These are phyloP conservation scores for Arthrobotrys conoides DNA, from an alignment of 2,329 filamentous ascomycete genomes.

Conservation along the genomic window DNA sequence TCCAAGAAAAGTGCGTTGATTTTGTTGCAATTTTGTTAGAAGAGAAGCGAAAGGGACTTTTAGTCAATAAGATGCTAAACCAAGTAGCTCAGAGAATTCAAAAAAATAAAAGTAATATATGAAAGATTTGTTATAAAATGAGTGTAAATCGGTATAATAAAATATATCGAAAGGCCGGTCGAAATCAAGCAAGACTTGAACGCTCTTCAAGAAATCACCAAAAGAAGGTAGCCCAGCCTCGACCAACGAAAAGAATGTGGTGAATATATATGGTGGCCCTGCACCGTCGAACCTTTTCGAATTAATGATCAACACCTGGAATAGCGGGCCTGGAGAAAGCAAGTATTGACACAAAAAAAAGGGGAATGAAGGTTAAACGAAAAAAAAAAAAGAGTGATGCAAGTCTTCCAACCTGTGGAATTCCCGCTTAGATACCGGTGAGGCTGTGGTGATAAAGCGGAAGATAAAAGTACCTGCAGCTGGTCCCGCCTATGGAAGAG, in stretches of 20 bases:
- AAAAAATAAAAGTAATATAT: slow-evolving; percentile 11
- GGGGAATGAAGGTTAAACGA: slow-evolving; percentile 5
- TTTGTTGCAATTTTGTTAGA: slow-evolving; percentile 52
- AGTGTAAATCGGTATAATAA: slow-evolving; percentile 27
- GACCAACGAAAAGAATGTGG: slow-evolving; percentile 19
- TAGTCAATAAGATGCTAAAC: slow-evolving; percentile 6
- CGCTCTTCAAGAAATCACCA: slow-evolving; percentile 23
- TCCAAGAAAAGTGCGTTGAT: slow-evolving; percentile 37
- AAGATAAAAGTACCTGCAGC: slow-evolving; percentile 28
- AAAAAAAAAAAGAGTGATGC: slow-evolving; percentile 15
- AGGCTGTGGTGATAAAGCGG: slow-evolving; percentile 33
- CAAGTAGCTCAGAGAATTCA: slow-evolving; percentile 13
- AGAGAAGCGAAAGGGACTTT: neutral
- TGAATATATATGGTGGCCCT: slow-evolving; percentile 24
- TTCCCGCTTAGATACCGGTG: slow-evolving; percentile 34
- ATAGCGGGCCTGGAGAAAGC: neutral
- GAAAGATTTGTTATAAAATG: neutral
- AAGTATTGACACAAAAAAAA: slow-evolving; percentile 27
- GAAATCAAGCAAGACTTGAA: slow-evolving; percentile 18
- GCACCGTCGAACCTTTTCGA: slow-evolving; percentile 14
- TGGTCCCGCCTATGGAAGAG: slow-evolving; percentile 3
- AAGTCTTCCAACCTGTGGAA: slow-evolving; percentile 22
- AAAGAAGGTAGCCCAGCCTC: slow-evolving; percentile 13
- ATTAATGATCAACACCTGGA: slow-evolving; percentile 24
- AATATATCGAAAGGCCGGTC: slow-evolving; percentile 25